Conservation (phyloP, 2,329 filamentous ascomycete genomes). For the Colletotrichum endophyticum region DNA sequence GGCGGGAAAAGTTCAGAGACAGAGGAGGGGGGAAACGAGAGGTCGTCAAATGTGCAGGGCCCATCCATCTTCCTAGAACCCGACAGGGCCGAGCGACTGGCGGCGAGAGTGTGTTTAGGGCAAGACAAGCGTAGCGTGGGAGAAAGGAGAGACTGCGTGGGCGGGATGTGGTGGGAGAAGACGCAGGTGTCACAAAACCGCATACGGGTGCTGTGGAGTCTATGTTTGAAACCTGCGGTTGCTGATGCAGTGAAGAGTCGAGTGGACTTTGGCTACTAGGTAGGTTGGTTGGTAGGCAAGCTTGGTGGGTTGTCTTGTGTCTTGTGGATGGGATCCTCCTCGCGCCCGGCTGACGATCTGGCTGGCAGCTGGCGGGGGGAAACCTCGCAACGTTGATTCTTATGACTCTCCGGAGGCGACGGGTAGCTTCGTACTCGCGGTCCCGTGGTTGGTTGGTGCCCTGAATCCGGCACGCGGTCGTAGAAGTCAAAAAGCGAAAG, state of each 20-base stretch:
- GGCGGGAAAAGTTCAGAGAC: background rate
- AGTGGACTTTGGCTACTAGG: background rate
- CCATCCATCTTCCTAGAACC: conserved; percentile 12
- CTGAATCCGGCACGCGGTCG: conserved; percentile 8
- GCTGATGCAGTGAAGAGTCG: conserved; percentile 18
- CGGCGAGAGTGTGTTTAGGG: conserved; percentile 15
- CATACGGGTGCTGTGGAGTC: conserved; percentile 23
- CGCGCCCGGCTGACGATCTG: background rate
- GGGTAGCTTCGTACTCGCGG: conserved; percentile 12
- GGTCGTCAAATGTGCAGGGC: conserved; percentile 16
- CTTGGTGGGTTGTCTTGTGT: background rate
- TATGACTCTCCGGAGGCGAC: conserved; percentile 11
- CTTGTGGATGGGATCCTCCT: conserved; percentile 6
- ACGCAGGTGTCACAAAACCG: conserved; percentile 33
- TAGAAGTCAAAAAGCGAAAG: conserved; percentile 18
- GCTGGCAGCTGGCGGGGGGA: background rate
- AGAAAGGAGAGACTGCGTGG: conserved; percentile 27
- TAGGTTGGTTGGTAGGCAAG: background rate
- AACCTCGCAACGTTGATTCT: background rate
- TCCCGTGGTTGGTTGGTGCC: conserved; percentile 8
- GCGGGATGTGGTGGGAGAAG: conserved; percentile 32
- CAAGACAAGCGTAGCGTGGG: conserved; percentile 23
- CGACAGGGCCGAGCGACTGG: background rate
- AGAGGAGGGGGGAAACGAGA: background rate
- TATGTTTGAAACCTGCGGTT: conserved; percentile 18